Base-by-base conservation (phyloP, 129 eudicot genomes). In the Pulicaria dysenterica region DNA sequence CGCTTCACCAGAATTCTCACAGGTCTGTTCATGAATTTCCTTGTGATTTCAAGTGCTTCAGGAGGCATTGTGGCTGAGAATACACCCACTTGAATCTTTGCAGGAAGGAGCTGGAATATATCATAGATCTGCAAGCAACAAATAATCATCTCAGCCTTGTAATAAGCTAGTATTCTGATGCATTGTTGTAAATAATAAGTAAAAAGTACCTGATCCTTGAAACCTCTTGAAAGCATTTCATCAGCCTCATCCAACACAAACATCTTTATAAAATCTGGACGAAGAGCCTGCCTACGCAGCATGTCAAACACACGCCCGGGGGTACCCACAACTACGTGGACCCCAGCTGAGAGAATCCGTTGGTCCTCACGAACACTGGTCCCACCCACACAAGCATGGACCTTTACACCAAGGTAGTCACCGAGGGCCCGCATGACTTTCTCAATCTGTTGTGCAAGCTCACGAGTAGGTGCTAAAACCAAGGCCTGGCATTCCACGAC, bases 261-360 rank as follows among this genome's bases (percentile, higher is more conserved):
- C 96, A 90, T 90, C 11, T 85, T 84, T 63, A 90, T 87, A 49
- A 67, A 80, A 67, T 85, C 96, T 53, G 93, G 63, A 37, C 85
- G 87, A 40, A 90, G 85, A 0, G 94, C 87, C 53, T 82, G 88
- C 51, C 96, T 81, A 1, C 91, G 82, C 38, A 90, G 12, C 96
- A 87, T 87, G 88, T 90, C 95, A 67, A 89, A 86, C 12, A 89
- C 96, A 74, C 92, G 90, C 7, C 96, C 96, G 44, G 95, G 95
- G 53, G 95, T 88, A 42, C 91, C 91, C 44, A 86, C 91, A 12
- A 86, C 91, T 37, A 83, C 91, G 8, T 86, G 91, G 67, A 88
- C 95, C 46, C 95, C 95, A 10, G 81, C 81, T 31, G 87, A 79
- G 31, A 85, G 91, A 38, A 88, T 85, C 1, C 95, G 77, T 51